Evolutionary conservation across 768 basidiomycete genomes (phyloP).

Genomic region (Naganishia onofrii): DNA sequence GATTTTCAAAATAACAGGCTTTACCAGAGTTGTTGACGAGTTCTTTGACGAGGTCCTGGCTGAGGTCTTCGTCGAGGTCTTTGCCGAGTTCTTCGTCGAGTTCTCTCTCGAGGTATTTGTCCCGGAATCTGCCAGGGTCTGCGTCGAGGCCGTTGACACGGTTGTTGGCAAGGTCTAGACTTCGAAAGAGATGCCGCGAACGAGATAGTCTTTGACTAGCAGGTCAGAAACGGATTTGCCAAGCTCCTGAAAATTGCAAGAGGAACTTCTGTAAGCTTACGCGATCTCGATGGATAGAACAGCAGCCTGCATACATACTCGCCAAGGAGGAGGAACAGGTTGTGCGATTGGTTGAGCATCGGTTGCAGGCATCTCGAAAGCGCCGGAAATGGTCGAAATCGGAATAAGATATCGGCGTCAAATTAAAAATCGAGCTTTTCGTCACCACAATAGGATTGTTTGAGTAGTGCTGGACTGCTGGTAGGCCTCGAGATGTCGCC

Average conservation of each 20-base stretch:
- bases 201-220: conserved; percentile 85
- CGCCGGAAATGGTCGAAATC: background rate
- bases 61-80: too few species aligned
- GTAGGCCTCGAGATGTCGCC: too few species aligned
- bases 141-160: too few species aligned
- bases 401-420: too few species aligned
- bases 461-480: too few species aligned
- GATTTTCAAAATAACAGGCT: conserved; percentile 80
- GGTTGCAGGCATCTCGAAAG: background rate
- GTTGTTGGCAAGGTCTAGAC: conserved; percentile 55
- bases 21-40: too few species aligned
- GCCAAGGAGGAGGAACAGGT: conserved; percentile 24
- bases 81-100: too few species aligned
- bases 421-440: too few species aligned
- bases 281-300: background rate
- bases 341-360: conserved; percentile 7
- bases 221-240: conserved; percentile 97
- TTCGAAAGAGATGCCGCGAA: conserved; percentile 58
- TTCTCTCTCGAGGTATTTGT: too few species aligned
- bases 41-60: too few species aligned
- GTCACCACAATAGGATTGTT: too few species aligned
- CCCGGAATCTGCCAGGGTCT: too few species aligned
- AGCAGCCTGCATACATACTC: background rate
- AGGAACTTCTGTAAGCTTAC: background rate
- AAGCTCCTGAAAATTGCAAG: conserved; percentile 43